Evolutionary conservation across 371 early-diverging fungal species (phyloP), one percentile per base, ranked within the genome.

Genomic region (Ordospora colligata): DNA sequence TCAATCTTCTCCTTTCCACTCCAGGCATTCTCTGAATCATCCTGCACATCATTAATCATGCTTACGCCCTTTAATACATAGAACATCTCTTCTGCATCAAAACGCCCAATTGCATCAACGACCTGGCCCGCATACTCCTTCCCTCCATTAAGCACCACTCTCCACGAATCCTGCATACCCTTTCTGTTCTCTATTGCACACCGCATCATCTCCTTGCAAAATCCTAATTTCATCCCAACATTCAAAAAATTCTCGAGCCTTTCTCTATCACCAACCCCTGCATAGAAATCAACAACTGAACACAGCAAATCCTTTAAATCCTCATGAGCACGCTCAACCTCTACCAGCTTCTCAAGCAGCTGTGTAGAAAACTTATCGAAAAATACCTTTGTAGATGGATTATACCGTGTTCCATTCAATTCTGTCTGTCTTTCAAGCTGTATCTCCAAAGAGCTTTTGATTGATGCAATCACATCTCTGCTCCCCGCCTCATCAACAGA

Each of bases 61-160:
- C 40, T 40, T 37, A 58, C 14, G 11, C 17, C 58, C 37, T 58
- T 58, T 12, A 58, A 17, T 12, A 58, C n/a, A 58, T 37, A 58
- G 37, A 58, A 58, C 14, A 58, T 58, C 58, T 58, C 58, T 40
- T 58, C 58, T 14, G 58, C 58, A 58, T 58, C 58, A 37, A 58
- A 58, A 40, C 0, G 12, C 8, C 58, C 7, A 10, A 58, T 14
- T 37, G 58, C 27, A 8, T 58, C 58, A 8, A 58, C 40, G 32
- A 58, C 40, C 2, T 9, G 14, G n/a, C 58, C 58, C n/a, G 25
- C 37, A 37, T 32, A 40, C 7, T 37, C 58, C 37, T 58, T 58
- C 3, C 58, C 11, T 14, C 6, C 2, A 1, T 14, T 6, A 58
- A 58, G 27, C 1, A 58, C 58, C 22, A 58, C 14, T 4, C 12